Evolutionary conservation across 202 grass and related monocot species (phyloP).

Genomic region (Thinopyrum obtusiflorum): DNA sequence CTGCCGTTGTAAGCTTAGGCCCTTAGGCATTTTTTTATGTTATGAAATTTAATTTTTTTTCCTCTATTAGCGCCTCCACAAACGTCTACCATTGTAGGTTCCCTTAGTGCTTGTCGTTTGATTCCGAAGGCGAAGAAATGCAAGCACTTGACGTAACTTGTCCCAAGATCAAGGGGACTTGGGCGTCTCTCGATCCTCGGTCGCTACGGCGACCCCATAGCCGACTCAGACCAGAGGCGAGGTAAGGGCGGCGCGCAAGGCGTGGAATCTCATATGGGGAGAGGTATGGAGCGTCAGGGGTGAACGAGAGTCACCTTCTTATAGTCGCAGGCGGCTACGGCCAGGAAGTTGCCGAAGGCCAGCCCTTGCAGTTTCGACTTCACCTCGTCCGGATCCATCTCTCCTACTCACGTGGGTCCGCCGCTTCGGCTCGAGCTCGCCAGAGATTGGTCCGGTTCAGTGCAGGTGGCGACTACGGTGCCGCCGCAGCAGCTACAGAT

Average conservation of each 20-base stretch:
- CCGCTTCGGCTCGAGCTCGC: constrained; percentile 12
- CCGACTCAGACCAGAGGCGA: neutral
- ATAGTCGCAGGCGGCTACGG: constrained; percentile 80
- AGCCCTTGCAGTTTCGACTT: constrained; percentile 75
- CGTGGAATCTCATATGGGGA: neutral
- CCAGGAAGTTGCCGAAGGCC: constrained; percentile 77
- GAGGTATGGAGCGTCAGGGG: neutral
- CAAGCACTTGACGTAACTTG: neutral
- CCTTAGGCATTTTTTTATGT: too few relatives aligned
- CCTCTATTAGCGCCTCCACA: too few relatives aligned
- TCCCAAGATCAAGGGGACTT: constrained; percentile 17
- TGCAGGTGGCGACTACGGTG: neutral
- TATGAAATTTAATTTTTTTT: too few relatives aligned
- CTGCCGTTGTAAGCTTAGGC: too few relatives aligned
- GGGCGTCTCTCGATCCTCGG: neutral
- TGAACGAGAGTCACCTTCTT: constrained; percentile 58
- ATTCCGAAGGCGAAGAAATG: neutral
- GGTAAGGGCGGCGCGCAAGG: neutral
- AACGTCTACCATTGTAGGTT: too few relatives aligned
- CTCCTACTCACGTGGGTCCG: neutral
- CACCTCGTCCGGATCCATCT: constrained; percentile 84
- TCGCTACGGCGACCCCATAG: neutral
- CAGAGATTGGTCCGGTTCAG: constrained; percentile 19
- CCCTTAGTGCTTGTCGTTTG: neutral
- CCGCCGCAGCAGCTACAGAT: neutral